Percentiles rank a stretch among this genome's conserved stretches.
Evolutionary conservation across 2,329 filamentous ascomycete genomes (phyloP).

Genomic region (Alternaria panax): DNA sequence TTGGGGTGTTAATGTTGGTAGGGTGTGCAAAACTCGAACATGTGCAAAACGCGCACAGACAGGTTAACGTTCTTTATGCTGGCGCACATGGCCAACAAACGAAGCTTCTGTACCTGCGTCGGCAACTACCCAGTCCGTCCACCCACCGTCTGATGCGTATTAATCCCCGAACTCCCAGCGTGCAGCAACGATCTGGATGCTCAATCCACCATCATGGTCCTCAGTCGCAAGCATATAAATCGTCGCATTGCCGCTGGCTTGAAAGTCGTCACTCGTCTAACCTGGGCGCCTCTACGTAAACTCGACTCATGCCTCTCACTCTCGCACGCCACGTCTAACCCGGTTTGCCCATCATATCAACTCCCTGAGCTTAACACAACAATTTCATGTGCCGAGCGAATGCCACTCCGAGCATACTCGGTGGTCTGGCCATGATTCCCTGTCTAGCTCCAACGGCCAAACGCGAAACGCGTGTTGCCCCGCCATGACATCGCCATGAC

Average conservation of each 20-base stretch:
- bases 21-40: too few relatives aligned
- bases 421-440: conserved; percentile 19
- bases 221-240: conserved; percentile 23
- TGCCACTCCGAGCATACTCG: conserved; percentile 4
- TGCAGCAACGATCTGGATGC: not conserved
- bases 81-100: not conserved
- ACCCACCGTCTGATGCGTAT: not conserved
- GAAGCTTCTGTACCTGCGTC: conserved; percentile 15
- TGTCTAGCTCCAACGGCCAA: conserved; percentile 20
- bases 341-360: not conserved
- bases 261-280: not conserved
- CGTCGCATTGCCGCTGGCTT: not conserved
- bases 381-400: conserved; percentile 8
- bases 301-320: not conserved
- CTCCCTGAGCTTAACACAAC: conserved; percentile 5
- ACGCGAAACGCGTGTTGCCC: conserved; percentile 19
- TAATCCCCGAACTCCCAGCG: not conserved
- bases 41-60: too few relatives aligned
- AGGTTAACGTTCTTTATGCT: not conserved
- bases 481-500: conserved; percentile 43
- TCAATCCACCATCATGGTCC: conserved; percentile 29
- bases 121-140: not conserved
- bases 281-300: not conserved
- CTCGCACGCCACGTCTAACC: not conserved
- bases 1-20: too few relatives aligned